Percentiles rank a stretch among this genome's conserved stretches.
Evolutionary conservation across 768 basidiomycete species (phyloP).

Genomic region (Mycena pura): DNA sequence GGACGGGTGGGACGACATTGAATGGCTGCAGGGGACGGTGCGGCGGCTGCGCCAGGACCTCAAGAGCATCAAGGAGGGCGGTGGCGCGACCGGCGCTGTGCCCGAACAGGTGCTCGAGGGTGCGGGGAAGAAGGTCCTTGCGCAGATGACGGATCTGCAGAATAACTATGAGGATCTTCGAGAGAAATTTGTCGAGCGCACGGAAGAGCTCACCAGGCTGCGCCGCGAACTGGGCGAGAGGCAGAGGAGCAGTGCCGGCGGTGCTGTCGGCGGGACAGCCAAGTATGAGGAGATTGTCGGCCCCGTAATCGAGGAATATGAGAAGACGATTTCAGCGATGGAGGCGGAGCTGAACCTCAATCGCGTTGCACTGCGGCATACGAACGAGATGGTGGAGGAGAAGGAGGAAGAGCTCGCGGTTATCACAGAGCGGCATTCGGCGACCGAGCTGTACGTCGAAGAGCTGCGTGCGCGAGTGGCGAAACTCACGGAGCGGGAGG

Average conservation of each 20-base stretch:
- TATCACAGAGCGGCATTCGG: conserved; percentile 71
- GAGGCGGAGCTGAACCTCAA: conserved; percentile 92
- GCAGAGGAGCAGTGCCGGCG: conserved; percentile 64
- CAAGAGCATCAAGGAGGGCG: conserved; percentile 78
- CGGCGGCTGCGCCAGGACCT: conserved; percentile 87
- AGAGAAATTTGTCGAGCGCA: conserved; percentile 86
- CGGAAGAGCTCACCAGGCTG: conserved; percentile 84
- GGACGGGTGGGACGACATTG: conserved; percentile 98
- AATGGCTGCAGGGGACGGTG: conserved; percentile 92
- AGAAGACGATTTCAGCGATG: conserved; percentile 94
- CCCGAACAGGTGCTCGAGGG: conserved; percentile 54
- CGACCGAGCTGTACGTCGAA: conserved; percentile 86
- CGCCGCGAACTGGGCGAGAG: conserved; percentile 80
- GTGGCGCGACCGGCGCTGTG: conserved; percentile 40
- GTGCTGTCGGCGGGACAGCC: conserved; percentile 70
- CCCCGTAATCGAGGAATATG: conserved; percentile 98
- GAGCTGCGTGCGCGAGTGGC: conserved; percentile 82
- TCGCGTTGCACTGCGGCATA: conserved; percentile 84
- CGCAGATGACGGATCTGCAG: conserved; percentile 84
- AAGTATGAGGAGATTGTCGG: conserved; percentile 94
- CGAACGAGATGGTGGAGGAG: conserved; percentile 92
- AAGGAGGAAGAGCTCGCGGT: conserved; percentile 81
- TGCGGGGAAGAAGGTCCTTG: conserved; percentile 76
- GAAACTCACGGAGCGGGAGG: conserved; percentile 87
- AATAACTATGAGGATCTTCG: conserved; percentile 86